Evolutionary conservation across 2,329 filamentous ascomycete species (phyloP).

Genomic region (Xylaria sp.): DNA sequence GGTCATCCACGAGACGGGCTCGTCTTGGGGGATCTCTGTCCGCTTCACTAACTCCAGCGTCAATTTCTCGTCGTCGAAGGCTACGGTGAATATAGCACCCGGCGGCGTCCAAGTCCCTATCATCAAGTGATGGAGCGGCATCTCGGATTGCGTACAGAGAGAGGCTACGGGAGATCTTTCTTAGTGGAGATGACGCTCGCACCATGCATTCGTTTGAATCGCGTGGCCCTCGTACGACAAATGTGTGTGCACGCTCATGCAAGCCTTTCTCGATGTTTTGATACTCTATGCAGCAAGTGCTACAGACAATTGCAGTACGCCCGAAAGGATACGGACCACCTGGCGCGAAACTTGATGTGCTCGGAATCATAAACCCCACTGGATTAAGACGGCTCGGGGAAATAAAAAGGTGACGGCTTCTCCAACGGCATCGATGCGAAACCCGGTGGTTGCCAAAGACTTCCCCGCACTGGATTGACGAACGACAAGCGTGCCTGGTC

Average conservation of each 20-base stretch:
- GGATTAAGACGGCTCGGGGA: constrained; percentile 19
- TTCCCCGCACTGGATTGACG: constrained; percentile 29
- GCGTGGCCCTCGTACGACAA: constrained; percentile 22
- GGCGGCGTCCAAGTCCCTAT: constrained; percentile 92
- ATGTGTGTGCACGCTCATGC: constrained; percentile 12
- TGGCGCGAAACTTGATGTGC: constrained; percentile 16
- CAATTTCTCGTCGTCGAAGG: constrained; percentile 84
- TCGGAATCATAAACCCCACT: background rate
- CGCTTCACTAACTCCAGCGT: constrained; percentile 81
- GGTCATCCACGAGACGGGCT: constrained; percentile 94
- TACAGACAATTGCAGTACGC: constrained; percentile 2
- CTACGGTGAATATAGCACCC: constrained; percentile 88
- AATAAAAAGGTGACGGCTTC: constrained; percentile 31
- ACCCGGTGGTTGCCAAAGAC: constrained; percentile 4
- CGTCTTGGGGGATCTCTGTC: constrained; percentile 82
- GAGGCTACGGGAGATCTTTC: constrained; percentile 25
- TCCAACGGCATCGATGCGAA: constrained; percentile 37
- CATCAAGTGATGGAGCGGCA: constrained; percentile 89
- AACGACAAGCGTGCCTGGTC: constrained; percentile 9
- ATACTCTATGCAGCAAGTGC: constrained; percentile 15
- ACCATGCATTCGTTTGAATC: constrained; percentile 22
- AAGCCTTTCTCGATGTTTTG: constrained; percentile 13
- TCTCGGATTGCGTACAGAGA: constrained; percentile 56
- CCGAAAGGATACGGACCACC: constrained; percentile 10
- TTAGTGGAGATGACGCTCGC: constrained; percentile 21